Evolutionary conservation across 2,329 filamentous ascomycete genomes (phyloP), one percentile per base, ranked within the genome.

Genomic region (Eutypella sp.): DNA sequence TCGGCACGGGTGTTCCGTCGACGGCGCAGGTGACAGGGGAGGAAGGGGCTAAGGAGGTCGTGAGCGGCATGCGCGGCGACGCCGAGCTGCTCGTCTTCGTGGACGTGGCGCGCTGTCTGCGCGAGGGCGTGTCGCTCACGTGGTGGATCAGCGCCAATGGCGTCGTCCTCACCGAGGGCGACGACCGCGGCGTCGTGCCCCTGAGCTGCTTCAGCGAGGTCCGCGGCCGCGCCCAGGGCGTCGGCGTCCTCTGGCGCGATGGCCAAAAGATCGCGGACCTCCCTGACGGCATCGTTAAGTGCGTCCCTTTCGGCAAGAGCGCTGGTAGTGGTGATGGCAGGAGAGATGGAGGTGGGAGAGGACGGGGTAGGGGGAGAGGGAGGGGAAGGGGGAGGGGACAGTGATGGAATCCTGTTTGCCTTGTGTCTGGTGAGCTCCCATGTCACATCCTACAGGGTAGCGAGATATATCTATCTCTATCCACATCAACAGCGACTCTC

Each of bases 111-210:
- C 72, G 72, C 58, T 84, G 88, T 55, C 61, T 95, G 57, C 68
- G 68, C 36, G 81, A 79, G 44, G 75, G 69, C 5, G 64, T 68
- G 1, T 64, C 69, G 1, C 74, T 89, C 52, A 73, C 74, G 59
- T 95, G 91, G 78, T 95, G 87, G 82, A 64, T 81, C 50, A 89
- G 86, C 61, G 85, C 87, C 55, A 92, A 92, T 60, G 85, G 81
- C 2, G 87, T 92, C 8, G 75, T 91, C 50, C 67, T 92, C 52
- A 84, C 79, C 3, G 79, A 81, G 57, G 81, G 69, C 43, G 70
- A 68, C 48, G 78, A 68, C 40, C 67, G 80, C 4, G 87, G 84
- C 1, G 43, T 87, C 6, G 70, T 95, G 53, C 76, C 81, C 24
- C 65, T 78, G 18, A 74, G 76, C 56, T 89, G 84, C 60, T 92